Percentiles rank a stretch among this genome's conserved stretches.
These are phyloP conservation scores for Cornus controversa DNA, from an alignment of 148 eudicot species.

Conservation along the genomic window DNA sequence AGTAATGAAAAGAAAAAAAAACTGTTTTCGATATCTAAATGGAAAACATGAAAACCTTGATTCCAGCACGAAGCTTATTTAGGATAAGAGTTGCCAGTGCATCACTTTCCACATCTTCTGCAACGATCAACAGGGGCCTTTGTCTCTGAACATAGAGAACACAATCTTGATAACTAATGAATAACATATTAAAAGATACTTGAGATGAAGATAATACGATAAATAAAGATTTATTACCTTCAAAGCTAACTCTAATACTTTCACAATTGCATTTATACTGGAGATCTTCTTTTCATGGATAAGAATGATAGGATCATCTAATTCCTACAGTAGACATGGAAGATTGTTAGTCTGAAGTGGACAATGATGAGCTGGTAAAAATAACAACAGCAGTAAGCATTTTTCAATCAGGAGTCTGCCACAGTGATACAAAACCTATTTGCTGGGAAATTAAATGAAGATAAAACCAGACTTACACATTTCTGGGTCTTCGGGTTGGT, in stretches of 20 bases:
- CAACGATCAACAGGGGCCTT: conserved; percentile 59
- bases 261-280: conserved; percentile 55
- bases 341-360: not conserved
- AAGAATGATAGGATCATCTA: conserved; percentile 64
- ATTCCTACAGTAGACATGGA: conserved; percentile 36
- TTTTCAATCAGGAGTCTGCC: not conserved
- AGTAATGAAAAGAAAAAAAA: not conserved
- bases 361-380: not conserved
- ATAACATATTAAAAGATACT: not conserved
- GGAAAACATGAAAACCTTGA: conserved; percentile 51
- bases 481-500: conserved; percentile 64
- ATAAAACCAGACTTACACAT: conserved; percentile 38
- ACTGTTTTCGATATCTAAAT: not conserved
- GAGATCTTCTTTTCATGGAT: conserved; percentile 74
- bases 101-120: conserved; percentile 77
- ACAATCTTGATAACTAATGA: not conserved
- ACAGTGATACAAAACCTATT: not conserved
- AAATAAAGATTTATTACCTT: conserved; percentile 47
- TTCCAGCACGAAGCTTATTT: conserved; percentile 91
- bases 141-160: conserved; percentile 49
- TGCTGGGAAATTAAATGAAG: not conserved
- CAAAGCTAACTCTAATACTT: conserved; percentile 80
- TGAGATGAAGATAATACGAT: not conserved
- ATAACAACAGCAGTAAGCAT: not conserved
- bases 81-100: conserved; percentile 76